Conservation (phyloP, 352 stramenopile genomes). For the Phytophthora melonis region DNA sequence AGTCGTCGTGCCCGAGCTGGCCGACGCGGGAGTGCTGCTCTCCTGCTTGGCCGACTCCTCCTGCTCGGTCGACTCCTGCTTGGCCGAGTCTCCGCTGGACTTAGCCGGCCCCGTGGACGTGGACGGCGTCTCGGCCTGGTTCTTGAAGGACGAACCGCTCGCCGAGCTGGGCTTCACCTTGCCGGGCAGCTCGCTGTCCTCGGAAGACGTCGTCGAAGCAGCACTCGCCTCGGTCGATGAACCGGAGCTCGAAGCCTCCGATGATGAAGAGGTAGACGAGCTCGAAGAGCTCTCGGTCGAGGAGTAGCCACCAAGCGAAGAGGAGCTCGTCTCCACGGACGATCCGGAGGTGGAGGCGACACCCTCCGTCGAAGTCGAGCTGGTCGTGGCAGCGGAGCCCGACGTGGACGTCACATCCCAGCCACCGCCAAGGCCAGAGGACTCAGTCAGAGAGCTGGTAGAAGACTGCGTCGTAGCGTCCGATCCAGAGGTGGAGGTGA, state of each 20-base stretch:
- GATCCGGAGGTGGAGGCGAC: constrained; percentile 5
- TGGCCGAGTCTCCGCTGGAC: constrained; percentile 9
- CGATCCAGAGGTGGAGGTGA: neutral
- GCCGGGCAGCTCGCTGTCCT: constrained; percentile 24
- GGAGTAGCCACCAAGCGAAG: neutral
- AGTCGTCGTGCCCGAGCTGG: constrained; percentile 17
- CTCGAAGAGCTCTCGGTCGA: constrained; percentile 6
- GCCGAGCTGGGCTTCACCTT: constrained; percentile 49
- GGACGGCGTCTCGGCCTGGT: constrained; percentile 28
- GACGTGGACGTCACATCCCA: constrained; percentile 15
- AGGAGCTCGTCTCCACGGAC: neutral
- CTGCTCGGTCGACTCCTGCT: constrained; percentile 14
- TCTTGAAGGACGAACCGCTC: constrained; percentile 42
- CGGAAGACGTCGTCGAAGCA: constrained; percentile 1
- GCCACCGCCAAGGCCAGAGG: constrained; percentile 12
- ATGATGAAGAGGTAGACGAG: constrained; percentile 14
- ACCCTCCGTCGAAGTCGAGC: constrained; percentile 12
- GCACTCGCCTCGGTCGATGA: constrained; percentile 25
- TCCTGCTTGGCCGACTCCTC: constrained; percentile 23
- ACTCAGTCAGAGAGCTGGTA: constrained; percentile 12
- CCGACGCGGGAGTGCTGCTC: neutral
- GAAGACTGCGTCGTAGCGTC: constrained; percentile 10
- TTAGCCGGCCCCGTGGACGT: constrained; percentile 10
- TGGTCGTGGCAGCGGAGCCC: constrained; percentile 10
- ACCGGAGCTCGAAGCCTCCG: constrained; percentile 4